Base-by-base conservation (phyloP, 306 rosid species). In the Purshia tridentata region DNA sequence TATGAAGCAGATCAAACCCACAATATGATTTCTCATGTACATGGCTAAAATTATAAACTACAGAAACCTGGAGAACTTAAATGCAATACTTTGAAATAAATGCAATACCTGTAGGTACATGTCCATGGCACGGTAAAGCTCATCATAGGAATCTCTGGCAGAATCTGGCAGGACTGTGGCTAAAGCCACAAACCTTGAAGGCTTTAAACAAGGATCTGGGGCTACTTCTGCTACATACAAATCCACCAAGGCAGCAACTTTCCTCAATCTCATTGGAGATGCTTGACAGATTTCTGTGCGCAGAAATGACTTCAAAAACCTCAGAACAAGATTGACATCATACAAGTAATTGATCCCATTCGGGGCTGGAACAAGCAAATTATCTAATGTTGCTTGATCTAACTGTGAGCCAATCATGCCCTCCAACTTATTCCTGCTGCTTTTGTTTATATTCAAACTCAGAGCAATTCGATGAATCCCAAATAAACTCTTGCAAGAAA, bases 141-240 rank as follows among this genome's bases (percentile, higher is more conserved):
- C 88, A 58, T 94, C 96, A 71, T 83, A 84, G 45, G 92, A 94
- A 81, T 83, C 91, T 82, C 99, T 84, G 0, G 96, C 96, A 74
- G 84, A 84, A 69, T 91, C 96, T 0, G 99, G 96, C 69, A 94
- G 63, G 49, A 90, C 84, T 35, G 70, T 80, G 54, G 89, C 86
- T 65, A 94, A 82, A 67, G 92, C 89, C 76, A 80, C 58, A 76
- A 94, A 94, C 84, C 88, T 94, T 2, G 88, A 88, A 78, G 86
- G 73, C 79, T 82, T 94, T 68, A 94, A 86, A 76, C 87, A 77
- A 73, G 97, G 99, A 80, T 91, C 99, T 18, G 99, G 99, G 39
- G 99, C 95, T 53, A 91, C 89, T 84, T 94, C 99, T 77, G 99
- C 88, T 60, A 81, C 80, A 45, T 94, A 94, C 90, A 82, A 84